A percentile compares a stretch with the other conserved stretches of the same genome.
Conservation (phyloP, 441 rosid genomes). For the Populus hybrid region DNA sequence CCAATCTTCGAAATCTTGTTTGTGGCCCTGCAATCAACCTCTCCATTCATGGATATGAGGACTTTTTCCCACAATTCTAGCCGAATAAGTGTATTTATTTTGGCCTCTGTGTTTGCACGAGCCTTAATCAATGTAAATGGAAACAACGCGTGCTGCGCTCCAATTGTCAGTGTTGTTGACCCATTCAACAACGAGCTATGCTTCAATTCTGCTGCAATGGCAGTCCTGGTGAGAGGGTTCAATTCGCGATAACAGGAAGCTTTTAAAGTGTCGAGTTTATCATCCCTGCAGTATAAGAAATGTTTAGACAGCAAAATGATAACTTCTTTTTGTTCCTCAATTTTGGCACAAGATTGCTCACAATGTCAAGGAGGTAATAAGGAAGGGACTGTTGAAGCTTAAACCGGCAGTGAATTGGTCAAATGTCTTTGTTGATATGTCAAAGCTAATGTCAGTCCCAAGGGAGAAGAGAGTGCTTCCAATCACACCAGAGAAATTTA, state of each 20-base stretch:
- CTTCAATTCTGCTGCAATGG: slow-evolving; percentile 51
- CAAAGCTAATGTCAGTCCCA: slow-evolving; percentile 36
- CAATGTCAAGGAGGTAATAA: slow-evolving; percentile 45
- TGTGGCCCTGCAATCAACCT: slow-evolving; percentile 29
- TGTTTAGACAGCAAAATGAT: background rate
- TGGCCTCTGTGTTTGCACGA: slow-evolving; percentile 36
- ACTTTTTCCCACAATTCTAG: slow-evolving; percentile 34
- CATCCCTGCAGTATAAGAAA: slow-evolving; percentile 38
- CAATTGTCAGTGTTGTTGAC: slow-evolving; percentile 31
- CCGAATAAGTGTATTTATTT: slow-evolving; percentile 35
- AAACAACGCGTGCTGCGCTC: slow-evolving; percentile 39
- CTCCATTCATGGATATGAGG: slow-evolving; percentile 35
- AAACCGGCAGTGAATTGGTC: slow-evolving; percentile 38
- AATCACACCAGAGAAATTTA: slow-evolving; percentile 38
- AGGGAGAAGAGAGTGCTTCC: slow-evolving; percentile 40
- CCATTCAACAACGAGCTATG: slow-evolving; percentile 22
- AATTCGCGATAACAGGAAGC: slow-evolving; percentile 35
- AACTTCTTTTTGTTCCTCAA: background rate
- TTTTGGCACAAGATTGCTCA: slow-evolving; percentile 24
- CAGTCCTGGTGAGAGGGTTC: slow-evolving; percentile 35
- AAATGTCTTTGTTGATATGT: slow-evolving; percentile 24
- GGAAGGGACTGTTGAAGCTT: slow-evolving; percentile 34
- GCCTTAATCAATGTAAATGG: slow-evolving; percentile 46
- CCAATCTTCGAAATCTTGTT: slow-evolving; percentile 41
- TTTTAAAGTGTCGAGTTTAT: slow-evolving; percentile 31